Percentiles rank a stretch among this genome's conserved stretches.
Conservation (phyloP, 2,329 filamentous ascomycete genomes). For the Sclerotiophoma versabilis region DNA sequence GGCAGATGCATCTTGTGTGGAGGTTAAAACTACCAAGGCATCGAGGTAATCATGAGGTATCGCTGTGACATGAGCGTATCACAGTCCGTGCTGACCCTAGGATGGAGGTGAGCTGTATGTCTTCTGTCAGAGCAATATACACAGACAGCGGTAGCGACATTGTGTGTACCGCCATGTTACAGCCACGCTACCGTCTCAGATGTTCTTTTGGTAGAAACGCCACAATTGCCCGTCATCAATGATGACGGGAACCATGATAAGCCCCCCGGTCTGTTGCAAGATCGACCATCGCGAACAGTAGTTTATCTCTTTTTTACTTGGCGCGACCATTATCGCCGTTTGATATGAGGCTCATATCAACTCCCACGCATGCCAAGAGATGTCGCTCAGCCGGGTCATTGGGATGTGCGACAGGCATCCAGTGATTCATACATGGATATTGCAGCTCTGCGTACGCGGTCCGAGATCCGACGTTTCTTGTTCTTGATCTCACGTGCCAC, state of each 20-base stretch:
- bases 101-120: constrained; percentile 25
- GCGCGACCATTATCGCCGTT: background rate
- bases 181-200: constrained; percentile 12
- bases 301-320: background rate
- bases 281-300: background rate
- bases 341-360: constrained; percentile 7
- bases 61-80: constrained; percentile 30
- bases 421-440: constrained; percentile 16
- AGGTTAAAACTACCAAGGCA: constrained; percentile 20
- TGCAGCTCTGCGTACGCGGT: constrained; percentile 12
- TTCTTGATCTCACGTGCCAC: constrained; percentile 14
- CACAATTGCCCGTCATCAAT: background rate
- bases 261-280: background rate
- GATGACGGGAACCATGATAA: background rate
- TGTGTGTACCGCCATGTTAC: constrained; percentile 14
- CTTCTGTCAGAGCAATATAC: constrained; percentile 31
- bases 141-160: constrained; percentile 11
- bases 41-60: constrained; percentile 17
- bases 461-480: constrained; percentile 15
- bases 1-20: constrained; percentile 28
- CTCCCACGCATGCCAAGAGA: constrained; percentile 3
- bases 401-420: constrained; percentile 11
- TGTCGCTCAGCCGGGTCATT: background rate
- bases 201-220: constrained; percentile 6
- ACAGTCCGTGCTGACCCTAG: constrained; percentile 33